These are phyloP conservation scores for Rhododendron mucronatum DNA, from an alignment of 148 eudicot genomes.

Conservation along the genomic window DNA sequence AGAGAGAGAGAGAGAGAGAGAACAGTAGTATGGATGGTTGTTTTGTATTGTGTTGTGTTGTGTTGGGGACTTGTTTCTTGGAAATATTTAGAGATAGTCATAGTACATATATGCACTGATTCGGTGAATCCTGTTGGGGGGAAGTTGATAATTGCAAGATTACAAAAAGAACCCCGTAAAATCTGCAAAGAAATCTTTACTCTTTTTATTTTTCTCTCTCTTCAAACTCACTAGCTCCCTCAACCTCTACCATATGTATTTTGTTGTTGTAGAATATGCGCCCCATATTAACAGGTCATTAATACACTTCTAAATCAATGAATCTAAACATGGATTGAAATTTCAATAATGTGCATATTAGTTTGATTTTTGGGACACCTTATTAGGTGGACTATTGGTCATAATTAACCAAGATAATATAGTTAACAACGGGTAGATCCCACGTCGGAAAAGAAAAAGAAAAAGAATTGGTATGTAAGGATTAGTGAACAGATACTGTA, in stretches of 20 bases:
- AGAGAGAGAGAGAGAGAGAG: constrained; percentile 10
- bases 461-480: no score
- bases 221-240: constrained; percentile 21
- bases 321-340: background rate
- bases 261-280: constrained; percentile 18
- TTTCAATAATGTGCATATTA: background rate
- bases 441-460: no score
- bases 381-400: background rate
- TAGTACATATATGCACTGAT: background rate
- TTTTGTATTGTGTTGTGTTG: constrained; percentile 12
- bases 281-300: constrained; percentile 11
- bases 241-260: constrained; percentile 21
- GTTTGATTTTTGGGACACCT: background rate
- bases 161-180: constrained; percentile 26
- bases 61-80: constrained; percentile 34
- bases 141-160: constrained; percentile 15
- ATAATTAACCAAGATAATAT: background rate
- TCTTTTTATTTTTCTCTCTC: background rate
- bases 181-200: constrained; percentile 8
- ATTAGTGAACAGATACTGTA: no score
- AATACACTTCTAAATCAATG: background rate
- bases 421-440: no score
- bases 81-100: constrained; percentile 17
- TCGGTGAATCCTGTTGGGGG: constrained; percentile 9
- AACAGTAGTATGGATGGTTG: constrained; percentile 15